phyloP scores from a whole-genome alignment of 2,329 filamentous ascomycete genomes.

The Lasiodiplodia theobromae region DNA sequence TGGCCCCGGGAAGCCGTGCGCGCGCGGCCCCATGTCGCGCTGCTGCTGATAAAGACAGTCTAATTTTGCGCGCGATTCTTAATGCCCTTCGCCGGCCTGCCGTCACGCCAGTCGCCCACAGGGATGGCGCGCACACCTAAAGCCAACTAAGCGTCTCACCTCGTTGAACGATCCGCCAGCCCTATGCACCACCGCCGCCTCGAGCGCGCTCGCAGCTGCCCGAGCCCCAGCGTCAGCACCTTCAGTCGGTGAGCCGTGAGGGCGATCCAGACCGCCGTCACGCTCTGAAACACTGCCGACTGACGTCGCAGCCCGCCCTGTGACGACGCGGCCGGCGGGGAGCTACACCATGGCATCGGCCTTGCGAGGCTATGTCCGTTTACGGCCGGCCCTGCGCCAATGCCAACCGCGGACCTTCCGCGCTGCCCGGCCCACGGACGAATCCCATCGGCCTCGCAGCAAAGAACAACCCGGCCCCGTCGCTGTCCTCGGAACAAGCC shows the following conservation, averaged over 20 bases:
- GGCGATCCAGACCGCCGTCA: conserved; percentile 22
- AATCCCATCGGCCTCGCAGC: conserved; percentile 14
- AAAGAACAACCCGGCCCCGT: conserved; percentile 7
- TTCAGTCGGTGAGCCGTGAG: conserved; percentile 22
- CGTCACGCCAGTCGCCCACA: conserved; percentile 10
- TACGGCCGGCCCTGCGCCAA: conserved; percentile 1
- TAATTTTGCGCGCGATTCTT: conserved; percentile 6
- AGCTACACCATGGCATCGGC: neutral
- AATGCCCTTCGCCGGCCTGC: neutral
- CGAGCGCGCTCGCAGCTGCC: conserved; percentile 19
- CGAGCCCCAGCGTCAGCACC: conserved; percentile 23
- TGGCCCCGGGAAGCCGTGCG: neutral
- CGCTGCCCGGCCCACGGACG: conserved; percentile 3
- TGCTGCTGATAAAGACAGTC: conserved; percentile 1
- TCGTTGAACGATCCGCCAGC: conserved; percentile 35
- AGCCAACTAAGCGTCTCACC: conserved; percentile 40
- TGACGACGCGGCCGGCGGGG: conserved; percentile 1
- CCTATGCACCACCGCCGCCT: conserved; percentile 37
- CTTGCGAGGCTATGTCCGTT: conserved; percentile 8
- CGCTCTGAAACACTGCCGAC: conserved; percentile 22
- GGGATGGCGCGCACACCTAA: conserved; percentile 25
- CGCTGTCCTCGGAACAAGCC: conserved; percentile 17
- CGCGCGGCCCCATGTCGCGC: conserved; percentile 2
- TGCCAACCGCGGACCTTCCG: conserved; percentile 3
- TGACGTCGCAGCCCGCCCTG: conserved; percentile 18